Evolutionary conservation across 2,329 filamentous ascomycete genomes (phyloP).

Genomic region (Raffaelea arxii): DNA sequence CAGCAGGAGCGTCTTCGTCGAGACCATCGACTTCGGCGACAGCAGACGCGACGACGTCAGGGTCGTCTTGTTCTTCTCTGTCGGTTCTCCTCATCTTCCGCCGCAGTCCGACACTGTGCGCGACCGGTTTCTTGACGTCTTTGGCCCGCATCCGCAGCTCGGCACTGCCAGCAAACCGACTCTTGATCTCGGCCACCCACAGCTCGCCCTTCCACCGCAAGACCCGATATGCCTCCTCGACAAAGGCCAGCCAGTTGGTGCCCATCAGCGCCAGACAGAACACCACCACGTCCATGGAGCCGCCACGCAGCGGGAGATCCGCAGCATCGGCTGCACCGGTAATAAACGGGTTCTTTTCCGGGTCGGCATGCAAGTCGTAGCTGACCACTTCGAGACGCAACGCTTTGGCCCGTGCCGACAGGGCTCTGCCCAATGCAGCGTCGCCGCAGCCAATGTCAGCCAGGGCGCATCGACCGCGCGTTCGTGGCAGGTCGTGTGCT

Average conservation of each 20-base stretch:
- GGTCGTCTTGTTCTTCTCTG: conserved; percentile 32
- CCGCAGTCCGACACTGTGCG: conserved; percentile 63
- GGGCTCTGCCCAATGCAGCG: conserved; percentile 63
- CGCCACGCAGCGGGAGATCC: conserved; percentile 64
- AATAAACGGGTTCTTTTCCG: conserved; percentile 51
- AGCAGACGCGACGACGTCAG: conserved; percentile 65
- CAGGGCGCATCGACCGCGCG: conserved; percentile 63
- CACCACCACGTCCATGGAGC: conserved; percentile 73
- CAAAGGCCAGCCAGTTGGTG: conserved; percentile 94
- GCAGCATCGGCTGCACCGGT: conserved; percentile 88
- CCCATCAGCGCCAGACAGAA: conserved; percentile 98
- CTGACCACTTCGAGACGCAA: conserved; percentile 68
- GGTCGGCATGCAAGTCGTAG: conserved; percentile 64
- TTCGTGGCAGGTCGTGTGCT: conserved; percentile 51
- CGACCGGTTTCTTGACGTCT: conserved; percentile 35
- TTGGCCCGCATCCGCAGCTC: conserved; percentile 14
- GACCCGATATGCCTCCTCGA: conserved; percentile 90
- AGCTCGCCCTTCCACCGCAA: conserved; percentile 91
- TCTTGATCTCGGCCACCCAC: conserved; percentile 97
- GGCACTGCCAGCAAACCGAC: conserved; percentile 56
- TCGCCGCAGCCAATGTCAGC: conserved; percentile 93
- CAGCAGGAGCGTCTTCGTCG: conserved; percentile 58
- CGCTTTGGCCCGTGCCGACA: conserved; percentile 54
- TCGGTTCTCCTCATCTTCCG: conserved; percentile 28
- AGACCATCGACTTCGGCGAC: conserved; percentile 45